These are phyloP conservation scores for Vaccinium macrocarpon DNA, from an alignment of 148 eudicot species.

Conservation along the genomic window DNA sequence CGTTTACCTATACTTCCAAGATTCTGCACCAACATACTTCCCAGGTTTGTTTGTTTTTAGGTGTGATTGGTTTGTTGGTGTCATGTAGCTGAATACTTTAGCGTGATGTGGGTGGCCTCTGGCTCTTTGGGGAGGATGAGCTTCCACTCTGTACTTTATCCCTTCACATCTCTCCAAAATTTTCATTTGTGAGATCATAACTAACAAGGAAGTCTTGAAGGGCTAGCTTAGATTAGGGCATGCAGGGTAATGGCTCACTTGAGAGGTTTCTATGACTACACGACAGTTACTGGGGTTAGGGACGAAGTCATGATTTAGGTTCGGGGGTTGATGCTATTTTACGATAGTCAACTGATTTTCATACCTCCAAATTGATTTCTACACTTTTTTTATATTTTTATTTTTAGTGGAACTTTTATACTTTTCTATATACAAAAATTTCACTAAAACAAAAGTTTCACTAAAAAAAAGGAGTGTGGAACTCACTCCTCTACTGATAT, in stretches of 20 bases:
- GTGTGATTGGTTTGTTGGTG: background rate
- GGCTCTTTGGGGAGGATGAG: background rate
- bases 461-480: no score
- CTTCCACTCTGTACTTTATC: background rate
- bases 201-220: background rate
- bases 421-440: no score
- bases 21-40: background rate
- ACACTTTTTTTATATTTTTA: no score
- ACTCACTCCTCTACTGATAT: no score
- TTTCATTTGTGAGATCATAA: no score
- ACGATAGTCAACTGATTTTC: no score
- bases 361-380: no score
- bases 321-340: no score
- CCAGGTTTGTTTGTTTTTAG: background rate
- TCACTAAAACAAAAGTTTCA: no score
- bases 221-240: background rate
- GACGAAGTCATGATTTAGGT: no score
- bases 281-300: background rate
- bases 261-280: background rate
- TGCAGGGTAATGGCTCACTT: background rate
- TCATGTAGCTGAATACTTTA: background rate
- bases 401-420: no score
- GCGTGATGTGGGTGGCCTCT: background rate
- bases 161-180: no score
- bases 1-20: background rate